phyloP scores from a whole-genome alignment of 257 asterid species.

The Scutellaria galericulata region DNA sequence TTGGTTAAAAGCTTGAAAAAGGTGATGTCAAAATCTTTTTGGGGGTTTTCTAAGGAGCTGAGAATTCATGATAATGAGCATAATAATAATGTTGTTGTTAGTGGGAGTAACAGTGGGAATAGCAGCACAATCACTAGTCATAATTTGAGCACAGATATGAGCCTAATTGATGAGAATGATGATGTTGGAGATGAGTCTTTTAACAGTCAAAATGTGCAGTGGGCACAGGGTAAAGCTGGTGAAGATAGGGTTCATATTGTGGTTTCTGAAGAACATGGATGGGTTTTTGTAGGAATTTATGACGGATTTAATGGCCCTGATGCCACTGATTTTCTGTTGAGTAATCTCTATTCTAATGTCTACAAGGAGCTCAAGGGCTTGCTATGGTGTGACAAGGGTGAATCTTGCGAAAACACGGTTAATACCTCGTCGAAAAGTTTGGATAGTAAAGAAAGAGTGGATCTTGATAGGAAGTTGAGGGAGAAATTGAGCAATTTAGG shows the following conservation, averaged over 20 bases:
- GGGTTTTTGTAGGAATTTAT: slow-evolving; percentile 93
- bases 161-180: slow-evolving; percentile 72
- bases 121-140: slow-evolving; percentile 59
- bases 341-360: slow-evolving; percentile 72
- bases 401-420: slow-evolving; percentile 39
- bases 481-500: slow-evolving; percentile 54
- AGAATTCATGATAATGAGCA: slow-evolving; percentile 41
- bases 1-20: slow-evolving; percentile 55
- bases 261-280: slow-evolving; percentile 82
- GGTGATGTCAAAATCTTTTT: slow-evolving; percentile 55
- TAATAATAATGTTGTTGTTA: slow-evolving; percentile 33
- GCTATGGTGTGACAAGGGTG: slow-evolving; percentile 70
- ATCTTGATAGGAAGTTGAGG: slow-evolving; percentile 48
- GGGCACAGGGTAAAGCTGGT: slow-evolving; percentile 99
- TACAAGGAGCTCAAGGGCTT: slow-evolving; percentile 81
- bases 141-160: slow-evolving; percentile 65
- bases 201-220: slow-evolving; percentile 80
- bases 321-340: slow-evolving; percentile 83
- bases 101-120: slow-evolving; percentile 48
- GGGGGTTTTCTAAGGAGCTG: slow-evolving; percentile 57
- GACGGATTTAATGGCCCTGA: slow-evolving; percentile 97
- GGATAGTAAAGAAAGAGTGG: slow-evolving; percentile 54
- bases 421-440: slow-evolving; percentile 39
- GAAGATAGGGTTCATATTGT: slow-evolving; percentile 91
- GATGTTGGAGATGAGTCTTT: slow-evolving; percentile 67